Conservation (phyloP, 1,284 basidiomycete species). For the Lentinus polychrous region DNA sequence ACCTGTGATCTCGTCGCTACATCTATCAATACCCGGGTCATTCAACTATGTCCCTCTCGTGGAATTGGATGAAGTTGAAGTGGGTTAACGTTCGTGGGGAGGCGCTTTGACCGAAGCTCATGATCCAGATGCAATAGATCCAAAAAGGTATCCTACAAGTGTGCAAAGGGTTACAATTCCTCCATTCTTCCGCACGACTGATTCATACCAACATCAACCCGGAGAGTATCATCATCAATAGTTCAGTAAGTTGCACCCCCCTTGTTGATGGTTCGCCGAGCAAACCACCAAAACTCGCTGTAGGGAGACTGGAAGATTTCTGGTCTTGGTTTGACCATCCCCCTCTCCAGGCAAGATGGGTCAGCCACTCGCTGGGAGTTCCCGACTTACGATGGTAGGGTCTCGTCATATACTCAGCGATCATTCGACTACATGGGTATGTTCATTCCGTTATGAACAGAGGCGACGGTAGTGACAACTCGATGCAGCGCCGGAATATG, state of each 20-base stretch:
- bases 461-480: background rate
- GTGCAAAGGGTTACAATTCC: slow-evolving; percentile 88
- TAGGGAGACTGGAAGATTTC: slow-evolving; percentile 99
- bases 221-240: slow-evolving; percentile 83
- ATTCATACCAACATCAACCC: slow-evolving; percentile 91
- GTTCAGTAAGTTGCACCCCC: slow-evolving; percentile 51
- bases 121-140: slow-evolving; percentile 49
- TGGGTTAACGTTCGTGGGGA: slow-evolving; percentile 27
- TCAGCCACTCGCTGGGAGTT: slow-evolving; percentile 79
- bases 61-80: slow-evolving; percentile 89
- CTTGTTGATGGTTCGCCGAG: background rate
- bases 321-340: slow-evolving; percentile 83
- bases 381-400: slow-evolving; percentile 78
- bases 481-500: slow-evolving; percentile 84
- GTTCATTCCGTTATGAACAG: slow-evolving; percentile 14
- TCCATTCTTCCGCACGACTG: slow-evolving; percentile 86
- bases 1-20: slow-evolving; percentile 72
- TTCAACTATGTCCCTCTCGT: slow-evolving; percentile 49
- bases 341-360: slow-evolving; percentile 67
- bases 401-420: slow-evolving; percentile 81
- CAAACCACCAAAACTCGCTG: background rate
- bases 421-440: slow-evolving; percentile 93
- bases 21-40: slow-evolving; percentile 64
- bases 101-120: background rate
- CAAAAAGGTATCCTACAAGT: slow-evolving; percentile 95